A percentile compares a stretch with the other conserved stretches of the same genome.
These are phyloP conservation scores for Lumnitzera racemosa DNA, from an alignment of 345 rosid species.

Conservation along the genomic window DNA sequence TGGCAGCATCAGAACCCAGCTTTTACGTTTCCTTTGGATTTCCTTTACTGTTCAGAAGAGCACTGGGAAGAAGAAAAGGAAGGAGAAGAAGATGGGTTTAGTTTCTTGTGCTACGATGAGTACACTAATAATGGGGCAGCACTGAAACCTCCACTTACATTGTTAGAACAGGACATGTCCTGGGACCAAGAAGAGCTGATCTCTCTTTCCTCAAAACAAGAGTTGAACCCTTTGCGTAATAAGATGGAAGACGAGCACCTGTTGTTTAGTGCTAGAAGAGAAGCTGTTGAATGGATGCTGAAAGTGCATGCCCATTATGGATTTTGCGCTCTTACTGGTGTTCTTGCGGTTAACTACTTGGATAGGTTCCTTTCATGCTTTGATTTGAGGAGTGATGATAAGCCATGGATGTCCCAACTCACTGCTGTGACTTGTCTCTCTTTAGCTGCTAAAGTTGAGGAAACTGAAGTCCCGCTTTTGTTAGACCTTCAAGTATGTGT, in stretches of 20 bases:
- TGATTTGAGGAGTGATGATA: slow-evolving; percentile 23
- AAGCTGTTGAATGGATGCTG: slow-evolving; percentile 34
- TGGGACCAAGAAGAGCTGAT: slow-evolving; percentile 62
- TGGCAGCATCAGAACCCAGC: slow-evolving; percentile 16
- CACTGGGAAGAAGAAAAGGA: slow-evolving; percentile 34
- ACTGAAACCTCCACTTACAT: slow-evolving; percentile 1
- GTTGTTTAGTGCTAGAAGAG: slow-evolving; percentile 32
- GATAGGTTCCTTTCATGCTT: slow-evolving; percentile 50
- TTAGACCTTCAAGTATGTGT: slow-evolving; percentile 56
- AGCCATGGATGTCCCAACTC: slow-evolving; percentile 64
- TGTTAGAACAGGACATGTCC: slow-evolving; percentile 34
- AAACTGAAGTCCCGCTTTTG: slow-evolving; percentile 45
- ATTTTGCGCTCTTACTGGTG: slow-evolving; percentile 48
- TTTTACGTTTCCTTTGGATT: slow-evolving; percentile 14
- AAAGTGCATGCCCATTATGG: slow-evolving; percentile 30
- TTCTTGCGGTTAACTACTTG: slow-evolving; percentile 61
- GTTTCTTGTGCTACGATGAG: background rate
- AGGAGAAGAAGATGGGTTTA: slow-evolving; percentile 1
- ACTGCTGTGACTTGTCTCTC: slow-evolving; percentile 69
- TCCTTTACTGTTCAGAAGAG: slow-evolving; percentile 57
- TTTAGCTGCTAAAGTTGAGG: slow-evolving; percentile 47
- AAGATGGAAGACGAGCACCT: slow-evolving; percentile 17
- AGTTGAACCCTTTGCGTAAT: slow-evolving; percentile 20
- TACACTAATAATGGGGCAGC: background rate
- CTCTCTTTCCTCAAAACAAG: slow-evolving; percentile 37